These are phyloP conservation scores for Xylariaceae sp. DNA, from an alignment of 2,329 filamentous ascomycete species.

Conservation along the genomic window DNA sequence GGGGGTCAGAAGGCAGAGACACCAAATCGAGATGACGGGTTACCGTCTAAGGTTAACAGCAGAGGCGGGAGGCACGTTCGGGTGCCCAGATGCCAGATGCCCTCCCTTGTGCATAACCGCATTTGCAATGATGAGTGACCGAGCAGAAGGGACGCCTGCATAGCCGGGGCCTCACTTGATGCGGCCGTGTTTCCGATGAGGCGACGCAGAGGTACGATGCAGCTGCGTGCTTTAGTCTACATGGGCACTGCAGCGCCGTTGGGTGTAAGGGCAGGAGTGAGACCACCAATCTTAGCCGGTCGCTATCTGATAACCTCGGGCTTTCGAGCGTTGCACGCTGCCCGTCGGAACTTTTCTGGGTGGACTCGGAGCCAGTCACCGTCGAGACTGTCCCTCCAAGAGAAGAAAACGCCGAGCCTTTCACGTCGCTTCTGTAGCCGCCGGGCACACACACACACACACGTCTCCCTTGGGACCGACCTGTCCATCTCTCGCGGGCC, in stretches of 20 bases:
- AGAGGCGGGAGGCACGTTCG: too few relatives aligned
- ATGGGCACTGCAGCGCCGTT: constrained; percentile 2
- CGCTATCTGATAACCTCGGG: constrained; percentile 18
- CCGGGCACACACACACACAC: constrained; percentile 24
- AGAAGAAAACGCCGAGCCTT: constrained; percentile 27
- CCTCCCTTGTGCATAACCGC: constrained; percentile 5
- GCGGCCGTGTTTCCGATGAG: constrained; percentile 26
- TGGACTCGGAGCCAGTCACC: constrained; percentile 17
- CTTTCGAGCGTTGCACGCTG: constrained; percentile 22
- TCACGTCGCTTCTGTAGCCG: constrained; percentile 36
- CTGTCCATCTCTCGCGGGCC: too few relatives aligned
- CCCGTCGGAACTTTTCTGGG: constrained; percentile 22
- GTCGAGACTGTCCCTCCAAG: constrained; percentile 21
- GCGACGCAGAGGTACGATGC: constrained; percentile 19
- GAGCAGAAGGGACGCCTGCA: constrained; percentile 19
- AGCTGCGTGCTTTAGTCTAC: constrained; percentile 17
- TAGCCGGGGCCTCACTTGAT: constrained; percentile 24
- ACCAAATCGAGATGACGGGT: too few relatives aligned
- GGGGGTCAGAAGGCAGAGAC: too few relatives aligned
- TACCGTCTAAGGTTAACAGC: too few relatives aligned
- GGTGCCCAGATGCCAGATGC: too few relatives aligned
- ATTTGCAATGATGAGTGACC: constrained; percentile 1
- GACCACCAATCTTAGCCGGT: constrained; percentile 20
- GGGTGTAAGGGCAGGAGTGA: too few relatives aligned
- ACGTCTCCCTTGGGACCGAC: too few relatives aligned